Evolutionary conservation across 225 moss, liverwort and hornwort genomes (phyloP), one percentile per base, ranked within the genome.

Genomic region (Takakia lepidozioides): DNA sequence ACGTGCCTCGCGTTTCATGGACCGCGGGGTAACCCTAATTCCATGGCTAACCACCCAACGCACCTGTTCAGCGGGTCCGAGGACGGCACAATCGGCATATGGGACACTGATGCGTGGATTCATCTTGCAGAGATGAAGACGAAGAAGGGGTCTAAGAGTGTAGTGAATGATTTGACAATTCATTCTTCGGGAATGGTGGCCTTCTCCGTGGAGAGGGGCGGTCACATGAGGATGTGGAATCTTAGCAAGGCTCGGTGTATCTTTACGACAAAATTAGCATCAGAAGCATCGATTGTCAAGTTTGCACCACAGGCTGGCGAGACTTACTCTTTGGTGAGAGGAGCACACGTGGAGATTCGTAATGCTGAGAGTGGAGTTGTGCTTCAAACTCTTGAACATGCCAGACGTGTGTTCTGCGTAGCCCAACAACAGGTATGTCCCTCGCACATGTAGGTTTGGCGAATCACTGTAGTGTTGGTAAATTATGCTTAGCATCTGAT

Each of bases 101-200:
- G 95, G 95, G 95, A 98, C 38, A 83, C 89, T 2, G 95, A 98
- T 19, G 76, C 82, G n/a, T 98, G 95, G 95, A 73, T 75, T n/a
- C 90, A 87, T 48, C 40, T 98, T 46, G 73, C 85, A 32, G 82
- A 84, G 2, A 76, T 98, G 90, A 90, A 79, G 62, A 80, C 86
- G 27, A 74, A 83, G 82, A 90, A 82, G 50, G 84, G 95, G 2
- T 82, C 87, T 23, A 87, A 78, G 55, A 69, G 82, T 25, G 66
- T 78, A 14, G 65, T 98, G 10, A 83, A 91, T 51, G 84, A 82
- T 49, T 55, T 98, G 38, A 80, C 95, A 25, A 71, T 91, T 44
- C 95, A 98, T 56, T 63, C 62, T 4, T 71, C 74, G 51, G 95
- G 90, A 29, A 60, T 73, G 35, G 79, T 98, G 38, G 80, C 87